Base-by-base conservation (phyloP, 139 green algal genomes). In the Micractinium sp. region DNA sequence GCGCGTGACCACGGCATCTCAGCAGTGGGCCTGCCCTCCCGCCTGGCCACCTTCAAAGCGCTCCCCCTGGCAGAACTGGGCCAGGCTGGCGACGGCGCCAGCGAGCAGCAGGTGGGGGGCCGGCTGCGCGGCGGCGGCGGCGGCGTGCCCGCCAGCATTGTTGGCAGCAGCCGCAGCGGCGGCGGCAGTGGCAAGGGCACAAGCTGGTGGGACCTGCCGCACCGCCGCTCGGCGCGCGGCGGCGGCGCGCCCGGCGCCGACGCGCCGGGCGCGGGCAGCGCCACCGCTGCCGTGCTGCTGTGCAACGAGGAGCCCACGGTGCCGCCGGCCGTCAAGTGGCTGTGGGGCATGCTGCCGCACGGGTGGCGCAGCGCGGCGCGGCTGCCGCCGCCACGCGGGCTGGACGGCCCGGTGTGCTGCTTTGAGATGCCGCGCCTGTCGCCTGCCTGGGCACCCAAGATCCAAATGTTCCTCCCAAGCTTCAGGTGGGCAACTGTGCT, bases 11-110 rank as follows among this genome's bases (percentile, higher is more conserved):
- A 99, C 88, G 97, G 97, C 36, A 86, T 97, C 9, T 81, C 80
- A 12, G 87, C 87, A 7, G 94, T 97, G 22, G 97, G 97, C 22
- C 93, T 99, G 79, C 97, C 97, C 13, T 98, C 96, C 0, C 93
- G 97, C 29, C 89, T 98, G 1, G 95, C 94, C 1, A 38, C 81
- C 27, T 98, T 99, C 85, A 88, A n/a, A 3, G 88, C 88, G 31
- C 81, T 87, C n/a, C 91, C 69, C 15, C 69, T 81, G 3, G 78
- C 61, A 33, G 79, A 63, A n/a, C 41, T 77, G 82, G 12, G 14
- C 4, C 27, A 47, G 82, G 60, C 35, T 56, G 53, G 53, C 25
- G 25, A 36, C 7, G 76, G 25, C 9, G 38, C 5, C 18, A 12
- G n/a, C 31, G 73, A 13, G 12, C 33, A 66, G 79, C 41, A 71